Evolutionary conservation across 768 basidiomycete species (phyloP), one percentile per base, ranked within the genome.

Genomic region (Lentinula lateritia): DNA sequence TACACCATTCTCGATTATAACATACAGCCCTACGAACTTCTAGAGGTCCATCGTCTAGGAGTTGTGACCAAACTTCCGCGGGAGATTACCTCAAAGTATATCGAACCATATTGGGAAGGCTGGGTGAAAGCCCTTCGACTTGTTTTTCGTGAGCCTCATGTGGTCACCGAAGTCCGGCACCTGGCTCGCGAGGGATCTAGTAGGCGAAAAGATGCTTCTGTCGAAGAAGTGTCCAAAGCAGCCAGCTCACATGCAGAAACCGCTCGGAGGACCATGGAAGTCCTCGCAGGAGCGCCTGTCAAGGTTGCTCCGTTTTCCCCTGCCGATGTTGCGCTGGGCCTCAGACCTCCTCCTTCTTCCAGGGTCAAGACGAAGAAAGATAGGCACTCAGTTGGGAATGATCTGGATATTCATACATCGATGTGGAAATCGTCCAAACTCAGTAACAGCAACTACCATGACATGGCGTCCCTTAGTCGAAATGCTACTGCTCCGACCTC

Each of bases 41-140:
- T 92, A 20, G 90, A 92, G 66, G 70, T 92, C 16, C 89, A 92
- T 61, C 76, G 78, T 6, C 61, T 66, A 9, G 74, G 74, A 38
- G 69, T 71, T 35, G 63, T 84, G 43, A 74, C 80, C 2, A 69
- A 69, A 3, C 75, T 89, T 0, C 81, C 78, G 5, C 73, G 82
- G 18, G 68, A 72, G 23, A 54, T 69, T 42, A 64, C 76, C 16
- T 66, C 69, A 50, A 73, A 76, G 6, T 88, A 88, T 64, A 71
- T 80, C 32, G 74, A 80, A 36, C 87, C 86, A 0, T 88, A 84
- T 72, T 86, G 85, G 67, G 82, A 85, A 52, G 79, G 81, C 12
- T 78, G 73, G 64, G 82, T 83, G 10, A 77, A 76, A 34, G 78
- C 80, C 0, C 70, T 88, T n/a, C 77, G 83, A 7, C 74, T 81